phyloP scores from a whole-genome alignment of 192 early-diverging fungal species.

The Podila minutissima region DNA sequence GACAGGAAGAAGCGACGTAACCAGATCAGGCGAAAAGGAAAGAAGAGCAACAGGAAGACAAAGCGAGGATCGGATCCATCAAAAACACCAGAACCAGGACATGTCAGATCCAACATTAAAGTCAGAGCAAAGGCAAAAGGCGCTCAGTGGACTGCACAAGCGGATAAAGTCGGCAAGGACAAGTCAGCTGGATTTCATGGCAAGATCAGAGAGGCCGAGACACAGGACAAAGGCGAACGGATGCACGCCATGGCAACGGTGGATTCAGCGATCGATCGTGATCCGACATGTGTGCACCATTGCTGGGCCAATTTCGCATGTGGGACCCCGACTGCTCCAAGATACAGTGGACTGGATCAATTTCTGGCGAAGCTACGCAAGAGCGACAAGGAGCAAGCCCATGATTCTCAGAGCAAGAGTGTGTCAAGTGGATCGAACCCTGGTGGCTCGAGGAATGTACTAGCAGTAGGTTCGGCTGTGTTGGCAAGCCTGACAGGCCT shows the following conservation, averaged over 20 bases:
- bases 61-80: too few relatives aligned
- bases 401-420: neutral
- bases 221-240: neutral
- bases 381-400: neutral
- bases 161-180: neutral
- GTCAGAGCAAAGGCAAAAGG: neutral
- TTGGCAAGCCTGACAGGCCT: neutral
- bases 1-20: too few relatives aligned
- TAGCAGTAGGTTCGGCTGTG: neutral
- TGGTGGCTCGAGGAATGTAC: neutral
- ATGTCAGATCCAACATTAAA: neutral
- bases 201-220: neutral
- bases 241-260: neutral
- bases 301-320: constrained; percentile 6
- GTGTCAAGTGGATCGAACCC: neutral
- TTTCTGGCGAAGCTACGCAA: neutral
- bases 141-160: neutral
- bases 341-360: constrained; percentile 6
- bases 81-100: too few relatives aligned
- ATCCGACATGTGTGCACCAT: neutral
- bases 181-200: neutral
- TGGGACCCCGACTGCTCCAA: constrained; percentile 11
- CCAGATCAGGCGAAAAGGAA: too few relatives aligned
- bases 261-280: neutral
- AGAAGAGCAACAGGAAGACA: too few relatives aligned